Evolutionary conservation across 164 flowering plant genomes (phyloP), one percentile per base, ranked within the genome.

Genomic region (Kingdonia uniflora): DNA sequence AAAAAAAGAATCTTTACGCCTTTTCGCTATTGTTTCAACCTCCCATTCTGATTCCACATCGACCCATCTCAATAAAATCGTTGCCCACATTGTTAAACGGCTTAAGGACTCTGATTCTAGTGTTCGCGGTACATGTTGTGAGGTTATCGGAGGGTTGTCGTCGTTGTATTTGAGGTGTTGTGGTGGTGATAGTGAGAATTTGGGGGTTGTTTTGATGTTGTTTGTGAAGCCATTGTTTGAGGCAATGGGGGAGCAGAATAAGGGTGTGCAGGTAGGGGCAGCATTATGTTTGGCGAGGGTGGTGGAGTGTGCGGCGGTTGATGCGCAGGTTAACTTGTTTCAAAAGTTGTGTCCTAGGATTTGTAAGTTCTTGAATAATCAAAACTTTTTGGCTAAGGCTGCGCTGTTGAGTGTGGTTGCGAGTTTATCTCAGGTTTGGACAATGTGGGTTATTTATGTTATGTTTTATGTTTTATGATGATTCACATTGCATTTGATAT

Each of bases 181-280:
- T 21, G 68, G 52, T n/a, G 70, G 49, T 38, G 70, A 56, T 3
- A 54, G 56, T 61, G 75, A 65, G 62, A 70, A 57, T 37, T n/a
- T 46, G 26, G 79, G 66, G 22, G 61, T 76, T 0, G 65, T 80
- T 44, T 87, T 81, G 11, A 70, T 75, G 13, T 35, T 92, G 70
- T 85, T 92, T 56, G 87, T 76, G 46, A 85, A 76, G 79, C 96
- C 98, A 0, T 58, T 92, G 71, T 82, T 92, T 62, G 98, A 92
- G 75, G 85, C 90, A 11, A 79, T 92, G 91, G 71, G 63, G 21
- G 98, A 87, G 60, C 87, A 85, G 73, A 81, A 66, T 57, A 92
- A 88, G 68, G 76, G 55, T 17, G 94, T 82, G 12, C 98, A 92
- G 57, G 74, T 81, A 21, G 96, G 87, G 44, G 76, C 94, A 0